Evolutionary conservation across 352 stramenopile species (phyloP), one percentile per base, ranked within the genome.

Genomic region (Phytophthora sojae): DNA sequence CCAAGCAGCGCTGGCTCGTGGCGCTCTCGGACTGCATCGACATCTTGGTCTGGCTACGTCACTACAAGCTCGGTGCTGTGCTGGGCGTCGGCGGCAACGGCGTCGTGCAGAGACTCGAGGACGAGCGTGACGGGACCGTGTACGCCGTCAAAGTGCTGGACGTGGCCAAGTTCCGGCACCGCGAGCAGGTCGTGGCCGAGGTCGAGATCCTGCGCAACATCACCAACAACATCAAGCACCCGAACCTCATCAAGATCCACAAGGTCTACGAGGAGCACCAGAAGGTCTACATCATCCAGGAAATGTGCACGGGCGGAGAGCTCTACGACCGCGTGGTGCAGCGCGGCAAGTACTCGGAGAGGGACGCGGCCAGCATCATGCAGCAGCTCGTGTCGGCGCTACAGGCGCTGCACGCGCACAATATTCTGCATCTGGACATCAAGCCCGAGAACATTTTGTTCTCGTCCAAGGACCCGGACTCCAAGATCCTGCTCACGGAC

Each of bases 371-470:
- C 12, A 68, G 74, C 12, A 85, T 92, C 61, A 90, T 94, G 80
- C 52, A 67, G 6, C 86, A 93, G 60, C 82, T 94, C 12, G 69
- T 90, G 62, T 85, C 78, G 7, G 86, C 86, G 2, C 64, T 94
- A 35, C 75, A 91, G 47, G 81, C 83, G 12, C 69, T 94, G 49
- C 86, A 94, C 60, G 64, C 75, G 17, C 84, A 92, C 78, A 93
- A 93, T 71, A 94, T 94, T 29, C 63, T 94, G 26, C 86, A 94
- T 44, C 61, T 94, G 26, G 86, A 94, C 67, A 82, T 94, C 67
- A 94, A 94, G 58, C 86, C 86, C 0, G 86, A 94, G 67, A 94
- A 94, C 62, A 92, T 94, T n/a, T 35, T 94, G 56, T 77, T 94
- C 25, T 77, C 82, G 8, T 83, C 75, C 4, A 76, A 80, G 57